These are phyloP conservation scores for rapeseed (Brassica napus) DNA, from an alignment of 345 rosid genomes.

Conservation along the genomic window Da-Ae NC_063445.1:27130001-27130500, in stretches of 20 bases:
- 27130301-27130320: constrained; percentile 49
- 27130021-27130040: constrained; percentile 42
- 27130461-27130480: background rate
- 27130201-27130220: constrained; percentile 64
- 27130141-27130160: constrained; percentile 47
- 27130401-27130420: background rate
- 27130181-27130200: constrained; percentile 52
- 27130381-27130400: background rate
- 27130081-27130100: constrained; percentile 62
- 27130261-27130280: constrained; percentile 45
- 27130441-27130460: background rate
- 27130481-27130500: background rate
- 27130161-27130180: constrained; percentile 42
- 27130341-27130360: background rate
- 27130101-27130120: constrained; percentile 69
- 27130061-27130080: constrained; percentile 64
- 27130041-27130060: constrained; percentile 63
- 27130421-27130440: background rate
- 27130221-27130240: constrained; percentile 68
- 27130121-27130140: constrained; percentile 52
- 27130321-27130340: constrained; percentile 26
- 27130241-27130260: constrained; percentile 59
- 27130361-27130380: background rate
- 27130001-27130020: constrained; percentile 46
- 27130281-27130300: constrained; percentile 43